Evolutionary conservation across 768 basidiomycete species (phyloP).

Genomic region (Mycena belliarum): DNA sequence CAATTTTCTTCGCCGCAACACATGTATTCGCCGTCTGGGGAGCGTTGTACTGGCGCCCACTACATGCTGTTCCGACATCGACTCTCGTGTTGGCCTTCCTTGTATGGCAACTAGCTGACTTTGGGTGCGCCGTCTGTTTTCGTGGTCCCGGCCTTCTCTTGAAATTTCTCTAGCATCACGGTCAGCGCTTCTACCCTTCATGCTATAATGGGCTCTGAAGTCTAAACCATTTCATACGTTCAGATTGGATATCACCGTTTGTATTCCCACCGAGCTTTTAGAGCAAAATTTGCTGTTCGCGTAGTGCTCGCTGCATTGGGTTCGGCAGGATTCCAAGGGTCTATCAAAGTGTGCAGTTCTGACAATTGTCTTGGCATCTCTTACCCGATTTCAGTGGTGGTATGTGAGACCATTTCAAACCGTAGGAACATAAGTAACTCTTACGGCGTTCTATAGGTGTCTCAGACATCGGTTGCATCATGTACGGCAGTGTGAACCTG

Average conservation of each 20-base stretch:
- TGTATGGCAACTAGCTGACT: constrained; percentile 69
- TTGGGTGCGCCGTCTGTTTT: constrained; percentile 49
- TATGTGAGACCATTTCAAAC: constrained; percentile 26
- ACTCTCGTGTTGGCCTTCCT: constrained; percentile 56
- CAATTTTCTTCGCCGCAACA: constrained; percentile 53
- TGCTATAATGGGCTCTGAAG: too few relatives aligned
- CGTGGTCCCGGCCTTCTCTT: not conserved
- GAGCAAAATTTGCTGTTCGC: constrained; percentile 55
- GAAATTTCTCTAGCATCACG: constrained; percentile 73
- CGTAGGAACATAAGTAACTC: not conserved
- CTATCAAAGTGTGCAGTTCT: constrained; percentile 58
- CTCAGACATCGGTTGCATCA: constrained; percentile 77
- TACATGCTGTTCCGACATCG: constrained; percentile 37
- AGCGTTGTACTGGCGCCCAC: constrained; percentile 48
- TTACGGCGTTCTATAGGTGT: constrained; percentile 43
- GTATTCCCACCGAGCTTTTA: constrained; percentile 76
- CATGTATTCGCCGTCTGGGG: constrained; percentile 62
- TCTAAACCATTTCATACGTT: not conserved
- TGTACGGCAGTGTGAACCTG: constrained; percentile 38
- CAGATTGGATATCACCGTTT: constrained; percentile 72
- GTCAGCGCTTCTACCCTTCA: not conserved
- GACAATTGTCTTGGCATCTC: not conserved
- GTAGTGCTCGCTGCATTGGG: constrained; percentile 65
- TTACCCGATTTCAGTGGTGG: constrained; percentile 46
- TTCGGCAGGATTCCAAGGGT: constrained; percentile 76